A percentile compares a stretch with the other conserved stretches of the same genome.
Evolutionary conservation across 192 early-diverging fungal genomes (phyloP).

Genomic region (Paraglomus occultum): DNA sequence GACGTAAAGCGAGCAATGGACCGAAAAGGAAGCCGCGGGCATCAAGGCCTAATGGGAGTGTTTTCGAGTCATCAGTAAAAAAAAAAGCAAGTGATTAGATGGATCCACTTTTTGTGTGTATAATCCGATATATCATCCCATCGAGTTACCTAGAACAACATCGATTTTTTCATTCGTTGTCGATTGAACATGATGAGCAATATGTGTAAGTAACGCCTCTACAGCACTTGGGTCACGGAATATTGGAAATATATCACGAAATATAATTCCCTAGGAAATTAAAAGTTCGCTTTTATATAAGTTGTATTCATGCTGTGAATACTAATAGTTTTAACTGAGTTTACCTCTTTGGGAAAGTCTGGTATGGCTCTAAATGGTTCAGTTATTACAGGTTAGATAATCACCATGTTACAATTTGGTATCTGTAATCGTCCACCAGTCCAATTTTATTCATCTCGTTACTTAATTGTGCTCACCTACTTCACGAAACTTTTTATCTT

Average conservation of each 20-base stretch:
- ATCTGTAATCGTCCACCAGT: no score
- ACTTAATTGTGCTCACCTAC: no score
- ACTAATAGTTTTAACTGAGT: neutral
- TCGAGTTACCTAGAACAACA: constrained; percentile 77
- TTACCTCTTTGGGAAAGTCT: constrained; percentile 78
- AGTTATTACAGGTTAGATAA: no score
- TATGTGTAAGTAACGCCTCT: constrained; percentile 83
- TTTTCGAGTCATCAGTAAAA: no score
- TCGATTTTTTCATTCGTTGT: constrained; percentile 68
- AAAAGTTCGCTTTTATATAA: constrained; percentile 1
- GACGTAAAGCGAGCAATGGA: constrained; percentile 83
- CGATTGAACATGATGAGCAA: constrained; percentile 77
- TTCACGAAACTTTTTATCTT: no score
- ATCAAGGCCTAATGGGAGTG: constrained; percentile 67
- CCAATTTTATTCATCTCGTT: no score
- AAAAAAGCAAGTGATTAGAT: neutral
- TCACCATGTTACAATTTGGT: no score
- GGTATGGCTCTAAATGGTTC: constrained; percentile 46
- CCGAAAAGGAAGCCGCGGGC: constrained; percentile 98
- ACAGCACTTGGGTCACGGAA: constrained; percentile 95
- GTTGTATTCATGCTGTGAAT: neutral
- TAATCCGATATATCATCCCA: neutral
- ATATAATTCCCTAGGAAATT: constrained; percentile 78
- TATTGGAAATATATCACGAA: constrained; percentile 96
- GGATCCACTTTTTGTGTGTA: no score